Base-by-base conservation (phyloP, 768 basidiomycete species). In the Ephemerocybe angulata region DNA sequence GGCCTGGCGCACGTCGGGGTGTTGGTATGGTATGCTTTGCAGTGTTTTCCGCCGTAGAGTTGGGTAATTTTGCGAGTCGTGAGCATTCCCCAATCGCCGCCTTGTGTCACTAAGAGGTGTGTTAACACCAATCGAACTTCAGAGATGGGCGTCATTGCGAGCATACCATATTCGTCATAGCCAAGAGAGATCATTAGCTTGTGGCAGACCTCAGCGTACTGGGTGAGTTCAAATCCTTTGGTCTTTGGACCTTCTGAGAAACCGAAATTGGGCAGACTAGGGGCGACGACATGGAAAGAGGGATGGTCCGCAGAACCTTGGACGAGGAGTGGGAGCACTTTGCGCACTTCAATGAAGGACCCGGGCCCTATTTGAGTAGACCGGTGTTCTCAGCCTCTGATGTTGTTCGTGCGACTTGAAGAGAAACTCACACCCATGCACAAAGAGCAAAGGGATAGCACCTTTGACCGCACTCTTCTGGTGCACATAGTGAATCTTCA, bases 341-440 rank as follows among this genome's bases (percentile, higher is more conserved):
- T 86, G 51, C 70, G 65, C 8, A 77, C 79, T 68, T 87, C 85
- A 4, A 78, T 57, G 61, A 85, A 81, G 59, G 76, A 71, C 27
- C 84, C 84, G 0, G 83, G 84, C 83, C 83, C 84, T 84, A n/a
- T n/a, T n/a, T n/a, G n/a, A 47, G n/a, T 54, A n/a, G 51, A 17
- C 8, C 8, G 33, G 17, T 35, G 33, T 8, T 25, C 46, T 27
- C 6, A 15, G 21, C 31, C 33, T n/a, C 13, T 29, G n/a, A 50
- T 17, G 41, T 27, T 35, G 37, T 37, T 43, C 27, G 15, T 5
- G 27, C 19, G 25, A 27, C 24, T 21, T 15, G n/a, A 19, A 51
- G 7, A 38, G 30, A 37, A 19, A 66, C 70, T 53, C 54, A 71
- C 82, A 84, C 19, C 82, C 83, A 56, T 84, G 83, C 15, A 81